A percentile compares a stretch with the other conserved stretches of the same genome.
These are phyloP conservation scores for Trichomonas gallinae DNA, from an alignment of 208 protist species.

Conservation along the genomic window DNA sequence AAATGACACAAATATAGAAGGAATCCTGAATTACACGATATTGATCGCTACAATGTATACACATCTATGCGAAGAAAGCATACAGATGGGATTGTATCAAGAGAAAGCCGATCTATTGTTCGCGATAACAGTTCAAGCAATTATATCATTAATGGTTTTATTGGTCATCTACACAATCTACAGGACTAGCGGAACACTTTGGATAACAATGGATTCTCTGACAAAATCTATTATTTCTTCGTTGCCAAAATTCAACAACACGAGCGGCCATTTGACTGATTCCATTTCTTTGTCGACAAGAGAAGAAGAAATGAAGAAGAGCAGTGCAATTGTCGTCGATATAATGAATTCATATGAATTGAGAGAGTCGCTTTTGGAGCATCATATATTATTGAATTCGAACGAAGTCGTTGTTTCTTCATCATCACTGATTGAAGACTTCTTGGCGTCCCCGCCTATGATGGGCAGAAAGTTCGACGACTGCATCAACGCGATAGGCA, in stretches of 20 bases:
- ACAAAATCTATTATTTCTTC: neutral
- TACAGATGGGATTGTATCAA: neutral
- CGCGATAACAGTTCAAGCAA: too few relatives aligned
- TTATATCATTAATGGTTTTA: too few relatives aligned
- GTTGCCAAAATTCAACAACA: neutral
- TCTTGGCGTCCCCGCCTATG: neutral
- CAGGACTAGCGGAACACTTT: neutral
- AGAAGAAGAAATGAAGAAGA: neutral
- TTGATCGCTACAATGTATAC: neutral
- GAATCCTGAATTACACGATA: neutral
- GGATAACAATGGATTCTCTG: neutral
- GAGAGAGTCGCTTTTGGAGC: neutral
- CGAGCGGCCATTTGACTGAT: neutral
- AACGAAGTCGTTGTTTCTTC: neutral
- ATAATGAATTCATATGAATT: neutral
- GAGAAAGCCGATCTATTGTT: neutral
- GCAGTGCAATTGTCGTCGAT: neutral
- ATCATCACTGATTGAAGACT: neutral
- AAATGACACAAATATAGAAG: too few relatives aligned
- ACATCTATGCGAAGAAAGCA: neutral
- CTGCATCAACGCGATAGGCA: neutral
- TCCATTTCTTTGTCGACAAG: neutral
- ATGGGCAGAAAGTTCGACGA: neutral
- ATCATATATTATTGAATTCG: neutral
- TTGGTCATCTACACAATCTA: neutral